Evolutionary conservation across 768 basidiomycete species (phyloP).

Genomic region (Erythrobasidium yunnanense): DNA sequence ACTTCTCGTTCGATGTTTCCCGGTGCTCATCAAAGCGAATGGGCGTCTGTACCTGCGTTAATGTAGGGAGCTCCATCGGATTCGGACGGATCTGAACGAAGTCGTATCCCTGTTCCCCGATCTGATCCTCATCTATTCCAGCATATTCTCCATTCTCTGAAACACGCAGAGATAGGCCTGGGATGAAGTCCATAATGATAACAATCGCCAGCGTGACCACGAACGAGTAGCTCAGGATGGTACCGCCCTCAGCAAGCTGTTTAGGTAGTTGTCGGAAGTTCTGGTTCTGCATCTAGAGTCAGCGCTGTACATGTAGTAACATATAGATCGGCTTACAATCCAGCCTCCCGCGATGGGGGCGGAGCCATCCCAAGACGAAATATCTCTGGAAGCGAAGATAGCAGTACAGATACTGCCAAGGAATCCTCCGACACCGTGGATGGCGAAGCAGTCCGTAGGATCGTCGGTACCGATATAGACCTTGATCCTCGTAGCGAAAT

Average conservation of each 20-base stretch:
- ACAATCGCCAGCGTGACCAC: slow-evolving; percentile 47
- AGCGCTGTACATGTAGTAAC: no score
- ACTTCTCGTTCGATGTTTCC: no score
- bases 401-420: slow-evolving; percentile 61
- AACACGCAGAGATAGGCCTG: slow-evolving; percentile 54
- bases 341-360: slow-evolving; percentile 55
- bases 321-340: no score
- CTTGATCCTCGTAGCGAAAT: slow-evolving; percentile 72
- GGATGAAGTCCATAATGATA: slow-evolving; percentile 48
- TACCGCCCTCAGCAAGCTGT: slow-evolving; percentile 58
- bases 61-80: no score
- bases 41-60: no score
- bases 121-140: slow-evolving; percentile 76
- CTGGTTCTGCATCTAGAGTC: no score
- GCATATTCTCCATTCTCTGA: slow-evolving; percentile 48
- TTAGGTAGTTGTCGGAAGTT: slow-evolving; percentile 70
- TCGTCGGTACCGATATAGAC: slow-evolving; percentile 50
- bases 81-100: no score
- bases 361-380: slow-evolving; percentile 61
- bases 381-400: slow-evolving; percentile 57
- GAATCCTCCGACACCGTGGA: slow-evolving; percentile 77
- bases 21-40: no score
- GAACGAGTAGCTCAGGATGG: slow-evolving; percentile 49
- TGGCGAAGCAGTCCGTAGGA: slow-evolving; percentile 80
- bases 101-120: slow-evolving; percentile 55